phyloP scores from a whole-genome alignment of 1,284 basidiomycete species.

The Tausonia pullulans region DNA sequence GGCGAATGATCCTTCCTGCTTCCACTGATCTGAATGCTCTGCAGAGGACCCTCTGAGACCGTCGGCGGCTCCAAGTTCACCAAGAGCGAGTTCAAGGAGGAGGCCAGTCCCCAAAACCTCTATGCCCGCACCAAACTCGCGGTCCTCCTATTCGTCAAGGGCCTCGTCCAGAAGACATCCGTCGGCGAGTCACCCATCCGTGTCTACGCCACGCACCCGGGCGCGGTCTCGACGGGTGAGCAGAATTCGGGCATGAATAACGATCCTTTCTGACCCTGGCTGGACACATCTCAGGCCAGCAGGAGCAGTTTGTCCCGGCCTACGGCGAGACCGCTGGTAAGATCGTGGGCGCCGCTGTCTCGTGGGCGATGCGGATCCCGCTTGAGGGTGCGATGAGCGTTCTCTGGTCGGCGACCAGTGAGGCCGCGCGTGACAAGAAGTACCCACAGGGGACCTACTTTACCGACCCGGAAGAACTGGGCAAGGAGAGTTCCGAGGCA shows the following conservation, averaged over 20 bases:
- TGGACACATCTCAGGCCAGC: slow-evolving; percentile 16
- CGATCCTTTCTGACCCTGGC: not conserved
- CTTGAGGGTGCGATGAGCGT: slow-evolving; percentile 17
- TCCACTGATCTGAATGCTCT: slow-evolving; percentile 19
- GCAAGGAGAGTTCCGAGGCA: slow-evolving; percentile 17
- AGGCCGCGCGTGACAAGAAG: slow-evolving; percentile 14
- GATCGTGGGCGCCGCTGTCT: slow-evolving; percentile 10
- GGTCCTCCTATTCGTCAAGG: slow-evolving; percentile 26
- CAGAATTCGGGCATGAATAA: not conserved
- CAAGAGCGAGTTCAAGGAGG: slow-evolving; percentile 4
- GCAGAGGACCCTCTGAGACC: not conserved
- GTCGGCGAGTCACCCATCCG: slow-evolving; percentile 22
- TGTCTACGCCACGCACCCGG: slow-evolving; percentile 28
- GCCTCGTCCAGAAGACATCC: slow-evolving; percentile 26
- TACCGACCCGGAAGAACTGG: slow-evolving; percentile 16
- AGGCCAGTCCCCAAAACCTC: not conserved
- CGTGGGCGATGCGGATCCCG: slow-evolving; percentile 15
- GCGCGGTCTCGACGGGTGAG: slow-evolving; percentile 18
- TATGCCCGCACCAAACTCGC: slow-evolving; percentile 7
- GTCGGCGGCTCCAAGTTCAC: not conserved
- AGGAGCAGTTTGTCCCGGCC: slow-evolving; percentile 20
- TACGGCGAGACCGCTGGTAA: slow-evolving; percentile 18
- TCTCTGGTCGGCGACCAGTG: slow-evolving; percentile 16
- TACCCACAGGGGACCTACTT: slow-evolving; percentile 20
- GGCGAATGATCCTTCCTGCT: not conserved